Percentiles rank a stretch among this genome's conserved stretches.
Evolutionary conservation across 306 rosid genomes (phyloP).

Genomic region (Prinsepia uniflora): DNA sequence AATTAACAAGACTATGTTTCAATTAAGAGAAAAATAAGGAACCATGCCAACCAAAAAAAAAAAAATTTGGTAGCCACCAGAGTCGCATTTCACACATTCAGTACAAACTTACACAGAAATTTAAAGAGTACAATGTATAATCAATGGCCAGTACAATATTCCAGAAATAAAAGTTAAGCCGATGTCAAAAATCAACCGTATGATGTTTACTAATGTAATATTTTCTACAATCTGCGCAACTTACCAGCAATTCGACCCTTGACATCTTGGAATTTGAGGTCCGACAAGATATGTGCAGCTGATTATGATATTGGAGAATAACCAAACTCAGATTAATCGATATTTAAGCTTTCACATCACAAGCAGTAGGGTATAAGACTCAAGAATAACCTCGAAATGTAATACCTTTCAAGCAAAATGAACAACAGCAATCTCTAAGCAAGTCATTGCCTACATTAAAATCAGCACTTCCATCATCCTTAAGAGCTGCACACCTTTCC

Average conservation of each 20-base stretch:
- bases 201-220: not conserved
- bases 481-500: conserved; percentile 53
- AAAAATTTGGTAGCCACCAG: not conserved
- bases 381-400: not conserved
- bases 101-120: conserved; percentile 41
- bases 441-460: conserved; percentile 28
- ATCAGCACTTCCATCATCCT: conserved; percentile 29
- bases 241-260: conserved; percentile 79
- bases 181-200: not conserved
- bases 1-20: not conserved
- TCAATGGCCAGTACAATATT: conserved; percentile 2
- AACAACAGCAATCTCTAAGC: conserved; percentile 61
- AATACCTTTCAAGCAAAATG: conserved; percentile 86
- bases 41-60: not conserved
- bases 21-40: conserved; percentile 1
- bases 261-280: conserved; percentile 85
- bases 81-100: conserved; percentile 1
- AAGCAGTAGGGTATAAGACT: conserved; percentile 3
- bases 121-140: conserved; percentile 5
- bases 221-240: conserved; percentile 10
- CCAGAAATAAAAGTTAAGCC: not conserved
- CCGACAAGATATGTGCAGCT: conserved; percentile 85
- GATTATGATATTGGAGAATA: conserved; percentile 27
- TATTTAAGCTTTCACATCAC: conserved; percentile 2
- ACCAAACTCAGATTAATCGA: conserved; percentile 17